Percentiles rank a stretch among this genome's conserved stretches.
phyloP scores from a whole-genome alignment of 139 green algal species.

The Chlamydomonas applanata region DNA sequence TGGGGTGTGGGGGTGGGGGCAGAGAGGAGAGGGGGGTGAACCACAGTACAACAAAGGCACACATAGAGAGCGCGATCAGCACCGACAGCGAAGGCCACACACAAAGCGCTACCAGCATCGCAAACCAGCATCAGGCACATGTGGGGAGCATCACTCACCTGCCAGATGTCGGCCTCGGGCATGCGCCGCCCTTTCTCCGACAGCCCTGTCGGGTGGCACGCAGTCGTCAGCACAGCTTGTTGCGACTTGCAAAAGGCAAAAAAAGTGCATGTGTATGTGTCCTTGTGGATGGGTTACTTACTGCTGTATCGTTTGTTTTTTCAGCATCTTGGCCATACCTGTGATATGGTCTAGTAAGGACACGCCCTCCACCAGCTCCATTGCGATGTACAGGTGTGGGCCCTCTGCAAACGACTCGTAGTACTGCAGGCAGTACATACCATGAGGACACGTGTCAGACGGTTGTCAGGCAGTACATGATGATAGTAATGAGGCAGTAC shows the following conservation, averaged over 20 bases:
- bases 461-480: not conserved
- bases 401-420: constrained; percentile 49
- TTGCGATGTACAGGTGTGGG: constrained; percentile 48
- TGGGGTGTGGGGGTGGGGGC: no score
- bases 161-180: constrained; percentile 50
- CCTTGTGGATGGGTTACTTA: no score
- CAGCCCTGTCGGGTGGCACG: constrained; percentile 5
- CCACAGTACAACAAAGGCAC: not conserved
- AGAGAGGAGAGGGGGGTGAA: no score
- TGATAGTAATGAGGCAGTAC: not conserved
- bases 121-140: no score
- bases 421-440: constrained; percentile 25
- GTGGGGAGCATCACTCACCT: no score
- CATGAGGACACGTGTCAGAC: not conserved
- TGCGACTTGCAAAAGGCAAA: not conserved
- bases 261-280: not conserved
- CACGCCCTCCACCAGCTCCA: constrained; percentile 55
- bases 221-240: no score
- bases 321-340: no score
- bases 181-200: constrained; percentile 39
- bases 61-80: not conserved
- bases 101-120: no score
- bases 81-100: not conserved
- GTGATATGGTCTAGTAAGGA: constrained; percentile 45
- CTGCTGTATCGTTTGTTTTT: no score